A percentile compares a stretch with the other conserved stretches of the same genome.
phyloP scores from a whole-genome alignment of 2,329 filamentous ascomycete genomes.

The Colletotrichum euphorbiae region DNA sequence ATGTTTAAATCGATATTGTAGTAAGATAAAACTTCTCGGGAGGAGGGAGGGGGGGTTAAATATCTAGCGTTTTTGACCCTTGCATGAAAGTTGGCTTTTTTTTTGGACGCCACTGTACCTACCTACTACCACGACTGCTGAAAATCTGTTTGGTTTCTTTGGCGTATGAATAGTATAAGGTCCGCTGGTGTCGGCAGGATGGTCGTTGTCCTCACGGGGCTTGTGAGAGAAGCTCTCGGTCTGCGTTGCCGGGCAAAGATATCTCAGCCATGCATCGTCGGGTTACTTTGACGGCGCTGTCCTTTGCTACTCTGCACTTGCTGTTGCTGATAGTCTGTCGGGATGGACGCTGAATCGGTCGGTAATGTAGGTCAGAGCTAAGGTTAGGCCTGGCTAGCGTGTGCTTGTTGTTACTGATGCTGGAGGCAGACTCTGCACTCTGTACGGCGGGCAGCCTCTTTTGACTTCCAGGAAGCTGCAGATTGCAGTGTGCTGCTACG shows the following conservation, averaged over 20 bases:
- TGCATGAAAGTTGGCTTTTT: too few species aligned
- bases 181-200: conserved; percentile 4
- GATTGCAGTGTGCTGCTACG: neutral
- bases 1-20: too few species aligned
- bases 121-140: neutral
- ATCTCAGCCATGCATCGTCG: neutral
- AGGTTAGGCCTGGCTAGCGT: conserved; percentile 28
- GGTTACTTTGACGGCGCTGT: neutral
- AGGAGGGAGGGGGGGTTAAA: too few species aligned
- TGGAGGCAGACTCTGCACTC: neutral
- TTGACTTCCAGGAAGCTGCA: too few species aligned
- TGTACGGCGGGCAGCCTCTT: neutral
- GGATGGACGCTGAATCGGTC: conserved; percentile 35
- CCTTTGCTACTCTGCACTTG: neutral
- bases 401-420: conserved; percentile 19
- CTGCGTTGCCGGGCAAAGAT: conserved; percentile 4
- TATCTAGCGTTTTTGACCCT: too few species aligned
- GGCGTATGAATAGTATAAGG: neutral
- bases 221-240: conserved; percentile 3
- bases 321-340: neutral
- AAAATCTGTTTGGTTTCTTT: neutral
- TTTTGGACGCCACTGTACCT: too few species aligned
- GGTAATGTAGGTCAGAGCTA: conserved; percentile 28
- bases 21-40: too few species aligned
- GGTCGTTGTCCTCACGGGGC: neutral